Evolutionary conservation across 1,284 basidiomycete genomes (phyloP).

Genomic region (Moesziomyces antarcticus): DNA sequence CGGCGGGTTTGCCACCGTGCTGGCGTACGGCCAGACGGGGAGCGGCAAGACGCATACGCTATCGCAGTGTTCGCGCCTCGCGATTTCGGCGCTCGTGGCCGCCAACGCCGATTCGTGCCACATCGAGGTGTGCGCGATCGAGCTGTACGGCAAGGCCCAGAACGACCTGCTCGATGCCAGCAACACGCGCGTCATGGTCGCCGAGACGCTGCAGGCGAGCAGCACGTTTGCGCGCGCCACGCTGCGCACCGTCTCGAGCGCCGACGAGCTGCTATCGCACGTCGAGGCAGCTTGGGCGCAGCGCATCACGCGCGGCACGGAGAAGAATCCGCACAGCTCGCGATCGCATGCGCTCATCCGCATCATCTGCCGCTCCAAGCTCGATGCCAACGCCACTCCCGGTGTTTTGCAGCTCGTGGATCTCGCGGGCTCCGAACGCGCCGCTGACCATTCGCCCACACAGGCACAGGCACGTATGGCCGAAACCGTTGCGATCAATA

Average conservation of each 20-base stretch:
- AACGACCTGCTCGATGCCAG: conserved; percentile 30
- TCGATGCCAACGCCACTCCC: conserved; percentile 19
- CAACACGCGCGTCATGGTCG: conserved; percentile 16
- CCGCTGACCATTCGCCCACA: conserved; percentile 10
- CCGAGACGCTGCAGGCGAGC: conserved; percentile 18
- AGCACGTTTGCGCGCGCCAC: conserved; percentile 18
- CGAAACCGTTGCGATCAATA: conserved; percentile 38
- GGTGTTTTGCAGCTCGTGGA: conserved; percentile 35
- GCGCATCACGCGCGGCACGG: conserved; percentile 23
- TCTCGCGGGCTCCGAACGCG: conserved; percentile 26
- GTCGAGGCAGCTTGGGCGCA: conserved; percentile 20
- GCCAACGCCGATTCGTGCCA: conserved; percentile 3
- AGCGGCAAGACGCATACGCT: conserved; percentile 32
- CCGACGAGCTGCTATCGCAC: conserved; percentile 7
- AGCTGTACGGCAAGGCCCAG: conserved; percentile 31
- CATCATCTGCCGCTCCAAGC: conserved; percentile 5
- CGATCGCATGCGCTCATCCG: conserved; percentile 30
- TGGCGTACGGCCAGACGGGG: conserved; percentile 38
- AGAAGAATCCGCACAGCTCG: conserved; percentile 20
- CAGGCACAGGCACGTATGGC: conserved; percentile 12
- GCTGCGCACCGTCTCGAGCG: neutral
- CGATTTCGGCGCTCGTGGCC: conserved; percentile 5
- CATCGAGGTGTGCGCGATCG: conserved; percentile 14
- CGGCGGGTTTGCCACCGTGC: conserved; percentile 27
- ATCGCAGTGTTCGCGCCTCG: conserved; percentile 14